These are phyloP conservation scores for Senna siamea DNA, from an alignment of 306 rosid species.

Conservation along the genomic window DNA sequence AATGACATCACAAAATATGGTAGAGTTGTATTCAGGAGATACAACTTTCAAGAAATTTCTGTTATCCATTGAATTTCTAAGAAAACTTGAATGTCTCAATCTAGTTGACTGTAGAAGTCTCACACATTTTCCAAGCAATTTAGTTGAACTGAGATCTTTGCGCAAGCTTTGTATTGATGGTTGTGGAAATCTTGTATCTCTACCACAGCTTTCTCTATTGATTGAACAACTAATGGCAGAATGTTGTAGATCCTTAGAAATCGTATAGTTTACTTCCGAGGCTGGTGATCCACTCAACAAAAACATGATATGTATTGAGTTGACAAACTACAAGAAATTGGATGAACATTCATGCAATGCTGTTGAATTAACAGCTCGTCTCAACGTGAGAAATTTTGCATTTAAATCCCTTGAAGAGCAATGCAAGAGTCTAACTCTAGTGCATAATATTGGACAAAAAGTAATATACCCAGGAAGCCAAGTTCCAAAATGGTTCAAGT, in stretches of 20 bases:
- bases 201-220: background rate
- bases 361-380: too few relatives aligned
- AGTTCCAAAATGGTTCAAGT: slow-evolving; percentile 1
- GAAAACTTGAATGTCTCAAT: background rate
- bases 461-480: slow-evolving; percentile 13
- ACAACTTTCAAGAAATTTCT: slow-evolving; percentile 4
- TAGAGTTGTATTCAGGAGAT: background rate
- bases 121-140: background rate
- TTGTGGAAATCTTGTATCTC: background rate
- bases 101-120: background rate
- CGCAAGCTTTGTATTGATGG: background rate
- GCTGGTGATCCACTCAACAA: background rate
- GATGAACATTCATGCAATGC: background rate
- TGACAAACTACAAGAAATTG: background rate
- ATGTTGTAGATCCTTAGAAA: background rate
- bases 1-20: background rate
- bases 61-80: slow-evolving; percentile 3
- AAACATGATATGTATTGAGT: background rate
- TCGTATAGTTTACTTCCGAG: background rate
- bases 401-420: background rate
- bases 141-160: background rate
- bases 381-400: background rate
- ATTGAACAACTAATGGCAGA: background rate
- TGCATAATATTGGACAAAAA: background rate
- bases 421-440: too few relatives aligned